Base-by-base conservation (phyloP, 2,329 filamentous ascomycete species). In the Fusarium piperis region DNA sequence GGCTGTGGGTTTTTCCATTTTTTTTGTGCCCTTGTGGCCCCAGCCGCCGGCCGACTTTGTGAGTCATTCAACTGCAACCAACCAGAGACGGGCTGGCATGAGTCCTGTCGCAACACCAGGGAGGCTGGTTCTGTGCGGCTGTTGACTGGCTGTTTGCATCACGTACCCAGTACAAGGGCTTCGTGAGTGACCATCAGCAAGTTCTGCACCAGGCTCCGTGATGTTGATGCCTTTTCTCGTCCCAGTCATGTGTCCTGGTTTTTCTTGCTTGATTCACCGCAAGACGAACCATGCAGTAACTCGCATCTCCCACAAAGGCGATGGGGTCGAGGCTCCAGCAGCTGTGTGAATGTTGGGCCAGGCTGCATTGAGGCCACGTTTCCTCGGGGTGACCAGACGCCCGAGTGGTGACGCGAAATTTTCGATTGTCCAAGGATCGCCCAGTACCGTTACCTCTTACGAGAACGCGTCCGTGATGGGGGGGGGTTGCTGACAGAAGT, bases 61-160 rank as follows among this genome's bases (percentile, higher is more conserved):
- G 75, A 77, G 75, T 77, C 75, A 77, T 77, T 74, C 64, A 59
- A 57, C 41, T 68, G 67, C 68, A 64, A 52, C 75, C 75, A 77
- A 77, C 67, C 75, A 77, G 51, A 55, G 52, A 56, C 62, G 33
- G 59, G 59, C 65, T 68, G 48, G 65, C 70, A 72, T 65, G 67
- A 70, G 63, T 57, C 70, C 71, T 61, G 56, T 74, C 57, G 61
- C 66, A 74, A 70, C 64, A 58, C 64, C 68, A 74, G 67, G 68
- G 72, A 77, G 74, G 71, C 75, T 77, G 68, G 77, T 71, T 73
- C 75, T 72, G 78, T 79, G 74, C 78, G 76, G 73, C 72, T 71
- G 72, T 68, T 80, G 70, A 79, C 70, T 81, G 79, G 79, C 75
- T 75, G 68, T 60, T 63, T 62, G 35, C 44, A 65, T 59, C 64